phyloP scores from a whole-genome alignment of 139 green algal genomes.

The Chlorella sp. region DNA sequence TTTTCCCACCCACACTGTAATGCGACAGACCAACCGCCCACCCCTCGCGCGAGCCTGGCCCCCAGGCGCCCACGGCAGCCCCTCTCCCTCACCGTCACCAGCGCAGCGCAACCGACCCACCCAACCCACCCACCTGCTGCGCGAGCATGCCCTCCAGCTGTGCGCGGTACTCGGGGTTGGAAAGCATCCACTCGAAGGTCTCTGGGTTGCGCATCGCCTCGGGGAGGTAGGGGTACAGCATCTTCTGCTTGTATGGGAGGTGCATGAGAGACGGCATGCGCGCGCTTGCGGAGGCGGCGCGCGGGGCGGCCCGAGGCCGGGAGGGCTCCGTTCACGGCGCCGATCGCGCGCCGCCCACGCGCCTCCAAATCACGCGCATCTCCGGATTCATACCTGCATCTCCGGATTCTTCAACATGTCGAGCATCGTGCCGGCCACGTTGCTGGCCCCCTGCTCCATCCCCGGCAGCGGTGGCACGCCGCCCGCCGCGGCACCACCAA shows the following conservation, averaged over 20 bases:
- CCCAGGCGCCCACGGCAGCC: too few relatives aligned
- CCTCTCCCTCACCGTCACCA: too few relatives aligned
- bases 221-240: conserved; percentile 90
- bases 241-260: too few relatives aligned
- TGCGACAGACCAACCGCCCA: too few relatives aligned
- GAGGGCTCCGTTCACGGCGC: not conserved
- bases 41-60: too few relatives aligned
- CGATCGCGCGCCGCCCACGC: not conserved
- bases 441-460: not conserved
- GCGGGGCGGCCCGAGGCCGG: too few relatives aligned
- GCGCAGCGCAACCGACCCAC: too few relatives aligned
- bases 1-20: too few relatives aligned
- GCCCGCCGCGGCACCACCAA: too few relatives aligned
- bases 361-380: not conserved
- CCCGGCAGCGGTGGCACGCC: too few relatives aligned
- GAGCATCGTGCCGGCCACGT: conserved; percentile 18
- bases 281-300: conserved; percentile 6
- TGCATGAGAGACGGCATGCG: too few relatives aligned
- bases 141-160: conserved; percentile 27
- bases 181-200: conserved; percentile 90
- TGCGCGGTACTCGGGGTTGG: conserved; percentile 62
- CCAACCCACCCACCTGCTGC: too few relatives aligned
- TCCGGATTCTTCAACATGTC: conserved; percentile 49
- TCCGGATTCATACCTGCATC: conserved; percentile 25
- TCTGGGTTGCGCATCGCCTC: conserved; percentile 87